Evolutionary conservation across 169 alveolate species (phyloP), one percentile per base, ranked within the genome.

Genomic region (Cryptosporidium xiaoi): DNA sequence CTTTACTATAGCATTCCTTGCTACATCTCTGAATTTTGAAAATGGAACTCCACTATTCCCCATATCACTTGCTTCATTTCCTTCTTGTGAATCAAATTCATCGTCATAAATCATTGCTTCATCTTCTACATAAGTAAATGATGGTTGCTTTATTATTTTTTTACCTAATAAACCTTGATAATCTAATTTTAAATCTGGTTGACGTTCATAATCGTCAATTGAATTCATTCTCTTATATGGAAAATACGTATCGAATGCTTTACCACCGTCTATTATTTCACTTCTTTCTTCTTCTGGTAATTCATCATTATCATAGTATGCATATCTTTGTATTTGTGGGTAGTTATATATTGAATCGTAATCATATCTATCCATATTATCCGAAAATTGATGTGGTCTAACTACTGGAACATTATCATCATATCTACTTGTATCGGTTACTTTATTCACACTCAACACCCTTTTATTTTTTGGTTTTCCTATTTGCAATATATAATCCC

Each of bases 101-200:
- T 62, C 67, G 18, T 20, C 18, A 34, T 62, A 62, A 18, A 46
- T 3, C 24, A 29, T 27, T 64, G 31, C 0, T 18, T 71, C 84
- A 53, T 71, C 84, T 36, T 20, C 71, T 6, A 34, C 87, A 18
- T 44, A 34, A 15, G 7, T 29, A 48, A 29, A 60, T 34, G 64
- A 36, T 77, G 71, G 71, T 2, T 40, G 71, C 12, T 77, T 77
- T 40, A 29, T 77, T 13, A 77, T 40, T 24, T 24, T 77, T 33
- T 31, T 77, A 56, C 87, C 87, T 5, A 66, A 40, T 53, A 77
- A 40, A 18, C 87, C 87, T 50, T 77, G 77, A 31, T 56, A 77
- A 51, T 69, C 33, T 7, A 69, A 48, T 15, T 31, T 77, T 48
- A 77, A 60, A 13, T 40, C 46, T 16, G 15, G 20, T 16, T 8